Conservation (phyloP, 495 filamentous ascomycete genomes). For the Lasiosphaeriaceae sp. region DNA sequence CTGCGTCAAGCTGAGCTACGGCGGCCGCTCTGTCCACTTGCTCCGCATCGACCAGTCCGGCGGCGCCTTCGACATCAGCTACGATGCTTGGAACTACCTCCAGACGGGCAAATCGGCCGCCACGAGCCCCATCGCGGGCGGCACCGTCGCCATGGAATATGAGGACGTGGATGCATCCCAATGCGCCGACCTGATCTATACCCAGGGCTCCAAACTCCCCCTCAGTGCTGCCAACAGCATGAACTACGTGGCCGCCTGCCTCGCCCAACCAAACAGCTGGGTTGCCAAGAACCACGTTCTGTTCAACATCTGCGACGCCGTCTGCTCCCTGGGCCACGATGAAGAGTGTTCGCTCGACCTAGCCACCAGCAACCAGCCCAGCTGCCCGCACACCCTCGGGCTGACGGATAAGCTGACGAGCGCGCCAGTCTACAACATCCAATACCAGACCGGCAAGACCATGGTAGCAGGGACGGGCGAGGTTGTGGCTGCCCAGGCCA, state of each 20-base stretch:
- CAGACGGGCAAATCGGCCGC: constrained; percentile 40
- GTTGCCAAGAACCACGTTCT: constrained; percentile 40
- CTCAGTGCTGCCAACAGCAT: constrained; percentile 49
- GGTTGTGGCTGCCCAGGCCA: no score
- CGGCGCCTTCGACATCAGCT: constrained; percentile 46
- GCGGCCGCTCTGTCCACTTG: constrained; percentile 38
- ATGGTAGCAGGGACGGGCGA: constrained; percentile 23
- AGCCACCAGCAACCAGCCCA: constrained; percentile 41
- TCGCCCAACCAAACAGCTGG: constrained; percentile 35
- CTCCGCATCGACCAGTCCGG: constrained; percentile 45
- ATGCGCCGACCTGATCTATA: constrained; percentile 39
- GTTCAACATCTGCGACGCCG: constrained; percentile 42
- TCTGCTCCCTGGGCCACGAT: constrained; percentile 42
- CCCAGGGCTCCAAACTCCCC: constrained; percentile 38
- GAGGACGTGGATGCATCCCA: constrained; percentile 33
- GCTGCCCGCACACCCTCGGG: constrained; percentile 36
- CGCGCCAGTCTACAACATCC: constrained; percentile 43
- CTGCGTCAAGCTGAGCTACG: constrained; percentile 42
- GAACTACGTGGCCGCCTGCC: constrained; percentile 44
- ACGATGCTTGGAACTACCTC: constrained; percentile 51
- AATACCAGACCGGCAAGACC: constrained; percentile 39
- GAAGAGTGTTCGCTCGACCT: constrained; percentile 42
- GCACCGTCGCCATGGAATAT: constrained; percentile 39
- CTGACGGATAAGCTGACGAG: constrained; percentile 28
- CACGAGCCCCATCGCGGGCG: constrained; percentile 38